Evolutionary conservation across 108 stramenopile species (phyloP), one percentile per base, ranked within the genome.

Genomic region (Bacterosira constricta): DNA sequence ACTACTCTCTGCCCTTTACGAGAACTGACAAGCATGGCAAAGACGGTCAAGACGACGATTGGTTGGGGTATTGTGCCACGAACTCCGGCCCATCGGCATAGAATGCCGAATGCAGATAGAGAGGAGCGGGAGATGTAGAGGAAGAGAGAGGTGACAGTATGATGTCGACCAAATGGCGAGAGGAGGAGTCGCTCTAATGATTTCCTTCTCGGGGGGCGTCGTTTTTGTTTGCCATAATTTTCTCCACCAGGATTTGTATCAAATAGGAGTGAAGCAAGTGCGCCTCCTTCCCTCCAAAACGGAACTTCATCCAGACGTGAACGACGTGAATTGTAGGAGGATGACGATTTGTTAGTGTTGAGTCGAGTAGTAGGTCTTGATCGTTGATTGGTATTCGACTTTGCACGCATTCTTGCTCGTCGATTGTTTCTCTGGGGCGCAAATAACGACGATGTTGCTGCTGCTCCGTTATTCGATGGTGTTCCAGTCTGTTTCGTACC

Each of bases 31-130:
- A 57, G 73, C 11, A 83, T 73, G 15, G 80, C 73, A 32, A 62
- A 51, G 4, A 82, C 70, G n/a, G 63, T 63, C 11, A 80, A 31
- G 4, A 85, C 84, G 3, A 90, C 89, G 23, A 93, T 45, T 6
- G 88, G 92, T 53, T 86, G 89, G 7, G 90, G 90, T 45, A 90
- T 70, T 23, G 86, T 68, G 31, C 84, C 87, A 12, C 77, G 72
- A 27, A 88, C 87, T 56, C 86, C 84, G 3, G 87, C 90, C 90
- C 90, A 90, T 49, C 82, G 71, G 65, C 86, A 84, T 6, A 87
- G 46, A 5, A 47, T 64, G 26, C 63, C 76, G 29, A 77, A 77
- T 15, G 62, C 36, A n/a, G 76, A 63, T 3, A 77, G 68, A 23
- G 50, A 53, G 1, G 63, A 65, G 5, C 76, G 47, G 27, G 69